A percentile compares a stretch with the other conserved stretches of the same genome.
These are phyloP conservation scores for Amauroascus verrucosus DNA, from an alignment of 2,329 filamentous ascomycete species.

Conservation along the genomic window DNA sequence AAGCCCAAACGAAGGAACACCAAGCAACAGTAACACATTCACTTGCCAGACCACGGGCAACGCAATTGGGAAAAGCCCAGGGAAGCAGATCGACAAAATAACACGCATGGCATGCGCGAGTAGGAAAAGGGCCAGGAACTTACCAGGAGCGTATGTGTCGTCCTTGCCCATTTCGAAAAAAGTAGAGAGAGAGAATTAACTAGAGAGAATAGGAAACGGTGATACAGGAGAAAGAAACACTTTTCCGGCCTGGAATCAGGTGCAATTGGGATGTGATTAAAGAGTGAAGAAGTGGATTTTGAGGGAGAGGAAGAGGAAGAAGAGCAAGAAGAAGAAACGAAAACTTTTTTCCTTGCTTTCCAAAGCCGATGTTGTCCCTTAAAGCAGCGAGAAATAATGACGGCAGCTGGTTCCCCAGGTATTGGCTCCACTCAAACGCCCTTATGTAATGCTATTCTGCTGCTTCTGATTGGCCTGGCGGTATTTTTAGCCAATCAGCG, in stretches of 20 bases:
- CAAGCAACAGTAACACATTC: no score
- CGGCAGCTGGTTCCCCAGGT: neutral
- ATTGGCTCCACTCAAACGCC: neutral
- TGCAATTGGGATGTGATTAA: neutral
- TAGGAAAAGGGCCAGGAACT: constrained; percentile 19
- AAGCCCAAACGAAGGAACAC: no score
- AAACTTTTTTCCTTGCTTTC: constrained; percentile 10
- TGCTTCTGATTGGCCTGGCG: neutral
- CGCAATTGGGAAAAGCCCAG: no score
- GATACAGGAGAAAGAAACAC: constrained; percentile 18
- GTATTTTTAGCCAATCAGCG: neutral
- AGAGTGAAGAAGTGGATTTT: no score
- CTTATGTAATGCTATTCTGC: neutral
- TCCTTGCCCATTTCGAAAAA: constrained; percentile 38
- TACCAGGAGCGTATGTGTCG: constrained; percentile 37
- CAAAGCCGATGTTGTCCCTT: neutral
- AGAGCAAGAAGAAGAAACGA: constrained; percentile 10
- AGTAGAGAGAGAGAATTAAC: constrained; percentile 7
- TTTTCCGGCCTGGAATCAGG: neutral
- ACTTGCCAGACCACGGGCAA: no score
- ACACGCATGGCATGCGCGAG: neutral
- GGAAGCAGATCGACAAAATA: no score
- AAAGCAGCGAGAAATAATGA: constrained; percentile 1
- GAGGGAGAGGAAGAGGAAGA: neutral
- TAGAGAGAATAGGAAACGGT: constrained; percentile 23